Conservation (phyloP, 176 grass and related monocot genomes). For the Puya raimondii region DNA sequence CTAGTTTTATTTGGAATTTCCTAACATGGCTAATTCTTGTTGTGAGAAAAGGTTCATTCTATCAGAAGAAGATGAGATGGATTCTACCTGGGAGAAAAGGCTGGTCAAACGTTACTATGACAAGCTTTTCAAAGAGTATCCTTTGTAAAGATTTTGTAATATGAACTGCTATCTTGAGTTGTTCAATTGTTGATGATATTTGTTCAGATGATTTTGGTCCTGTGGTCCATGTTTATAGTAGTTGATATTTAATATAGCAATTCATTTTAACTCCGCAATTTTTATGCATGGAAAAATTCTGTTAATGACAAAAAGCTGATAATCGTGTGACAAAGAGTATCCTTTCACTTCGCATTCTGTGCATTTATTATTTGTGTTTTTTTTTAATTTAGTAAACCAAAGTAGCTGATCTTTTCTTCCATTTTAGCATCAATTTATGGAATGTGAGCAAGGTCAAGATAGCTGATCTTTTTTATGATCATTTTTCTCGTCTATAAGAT, state of each 20-base stretch:
- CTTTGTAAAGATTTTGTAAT: conserved; percentile 21
- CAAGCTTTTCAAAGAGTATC: conserved; percentile 99
- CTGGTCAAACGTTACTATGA: conserved; percentile 86
- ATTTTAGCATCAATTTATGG: no score
- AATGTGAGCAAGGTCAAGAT: no score
- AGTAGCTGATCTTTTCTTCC: no score
- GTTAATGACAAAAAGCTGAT: no score
- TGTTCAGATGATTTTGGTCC: not conserved
- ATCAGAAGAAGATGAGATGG: conserved; percentile 82
- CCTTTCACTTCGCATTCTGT: no score
- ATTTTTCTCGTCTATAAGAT: no score
- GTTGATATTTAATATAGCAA: not conserved
- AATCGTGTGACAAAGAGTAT: no score
- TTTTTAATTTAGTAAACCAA: no score
- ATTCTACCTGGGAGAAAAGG: conserved; percentile 88
- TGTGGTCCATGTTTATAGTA: not conserved
- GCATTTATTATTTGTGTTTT: no score
- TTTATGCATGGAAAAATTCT: no score
- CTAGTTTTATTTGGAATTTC: not conserved
- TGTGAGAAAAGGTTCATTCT: conserved; percentile 64
- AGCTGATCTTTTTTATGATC: no score
- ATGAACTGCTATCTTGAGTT: not conserved
- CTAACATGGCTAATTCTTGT: not conserved
- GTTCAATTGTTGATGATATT: not conserved
- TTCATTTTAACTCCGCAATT: no score